phyloP scores from a whole-genome alignment of 2,329 filamentous ascomycete species.

The Claviceps pazoutovae region DNA sequence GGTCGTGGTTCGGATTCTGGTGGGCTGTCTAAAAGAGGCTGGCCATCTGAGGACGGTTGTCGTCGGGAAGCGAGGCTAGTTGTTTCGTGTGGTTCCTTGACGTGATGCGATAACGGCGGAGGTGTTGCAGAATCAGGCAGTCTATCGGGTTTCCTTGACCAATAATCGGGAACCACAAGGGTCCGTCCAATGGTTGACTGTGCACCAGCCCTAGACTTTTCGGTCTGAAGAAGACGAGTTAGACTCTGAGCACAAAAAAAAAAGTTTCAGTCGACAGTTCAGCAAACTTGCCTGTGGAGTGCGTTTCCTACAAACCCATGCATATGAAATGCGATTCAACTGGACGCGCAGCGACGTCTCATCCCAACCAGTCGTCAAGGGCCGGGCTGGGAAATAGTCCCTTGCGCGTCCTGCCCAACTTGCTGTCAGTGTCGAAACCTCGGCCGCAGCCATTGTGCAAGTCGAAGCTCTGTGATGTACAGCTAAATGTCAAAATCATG shows the following conservation, averaged over 20 bases:
- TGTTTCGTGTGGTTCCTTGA: slow-evolving; percentile 1
- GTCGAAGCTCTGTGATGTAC: slow-evolving; percentile 29
- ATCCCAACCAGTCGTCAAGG: slow-evolving; percentile 17
- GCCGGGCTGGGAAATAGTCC: slow-evolving; percentile 22
- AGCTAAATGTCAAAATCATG: slow-evolving; percentile 36
- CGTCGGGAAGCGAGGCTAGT: slow-evolving; percentile 5
- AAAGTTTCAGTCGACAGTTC: not conserved
- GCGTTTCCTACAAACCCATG: not conserved
- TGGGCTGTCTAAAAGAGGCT: not conserved
- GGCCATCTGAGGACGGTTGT: not conserved
- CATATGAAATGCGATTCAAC: slow-evolving; percentile 24
- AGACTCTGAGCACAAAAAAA: not conserved
- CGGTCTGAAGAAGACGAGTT: slow-evolving; percentile 1
- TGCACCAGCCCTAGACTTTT: not conserved
- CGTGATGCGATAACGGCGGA: not conserved
- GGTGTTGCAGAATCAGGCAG: not conserved
- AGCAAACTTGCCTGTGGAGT: not conserved
- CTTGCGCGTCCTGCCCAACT: slow-evolving; percentile 27
- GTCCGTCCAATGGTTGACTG: not conserved
- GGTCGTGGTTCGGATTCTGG: not conserved
- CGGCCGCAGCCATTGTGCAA: slow-evolving; percentile 41
- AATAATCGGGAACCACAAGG: slow-evolving; percentile 1
- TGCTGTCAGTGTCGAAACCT: slow-evolving; percentile 30
- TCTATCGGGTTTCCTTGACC: not conserved
- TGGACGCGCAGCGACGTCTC: slow-evolving; percentile 18